Conservation (phyloP, 1,139 yeast species). For the Geotrichum phurueaensis region DNA sequence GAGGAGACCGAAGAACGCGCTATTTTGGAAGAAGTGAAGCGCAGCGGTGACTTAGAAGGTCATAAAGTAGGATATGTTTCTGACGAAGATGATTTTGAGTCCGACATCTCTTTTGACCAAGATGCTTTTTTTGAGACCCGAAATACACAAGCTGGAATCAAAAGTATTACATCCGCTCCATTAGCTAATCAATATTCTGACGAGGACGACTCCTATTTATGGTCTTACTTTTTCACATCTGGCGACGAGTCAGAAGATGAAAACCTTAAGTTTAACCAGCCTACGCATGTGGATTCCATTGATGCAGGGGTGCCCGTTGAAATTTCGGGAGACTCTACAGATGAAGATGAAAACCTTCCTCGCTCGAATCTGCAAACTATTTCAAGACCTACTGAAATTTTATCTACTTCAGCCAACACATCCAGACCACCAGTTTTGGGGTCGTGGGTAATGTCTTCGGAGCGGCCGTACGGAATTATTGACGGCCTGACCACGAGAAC, state of each 20-base stretch:
- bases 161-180: conserved; percentile 13
- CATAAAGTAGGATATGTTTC: conserved; percentile 26
- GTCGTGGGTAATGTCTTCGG: conserved; percentile 77
- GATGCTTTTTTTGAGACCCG: conserved; percentile 33
- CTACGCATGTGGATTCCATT: conserved; percentile 15
- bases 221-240: conserved; percentile 40
- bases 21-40: conserved; percentile 33
- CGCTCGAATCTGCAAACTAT: conserved; percentile 50
- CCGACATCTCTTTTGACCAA: conserved; percentile 27
- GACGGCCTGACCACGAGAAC: conserved; percentile 90
- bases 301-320: conserved; percentile 25
- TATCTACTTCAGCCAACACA: conserved; percentile 76
- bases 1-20: conserved; percentile 35
- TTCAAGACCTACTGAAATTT: conserved; percentile 79
- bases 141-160: conserved; percentile 11
- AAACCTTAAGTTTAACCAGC: conserved; percentile 13
- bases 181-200: conserved; percentile 23
- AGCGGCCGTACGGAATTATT: conserved; percentile 83
- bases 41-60: conserved; percentile 24
- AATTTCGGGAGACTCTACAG: conserved; percentile 75
- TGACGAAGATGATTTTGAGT: conserved; percentile 31
- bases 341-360: conserved; percentile 75
- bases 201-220: conserved; percentile 38
- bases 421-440: conserved; percentile 89
- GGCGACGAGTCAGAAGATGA: conserved; percentile 28